Evolutionary conservation across 2,329 filamentous ascomycete genomes (phyloP).

Genomic region (Xylariaceae sp.): DNA sequence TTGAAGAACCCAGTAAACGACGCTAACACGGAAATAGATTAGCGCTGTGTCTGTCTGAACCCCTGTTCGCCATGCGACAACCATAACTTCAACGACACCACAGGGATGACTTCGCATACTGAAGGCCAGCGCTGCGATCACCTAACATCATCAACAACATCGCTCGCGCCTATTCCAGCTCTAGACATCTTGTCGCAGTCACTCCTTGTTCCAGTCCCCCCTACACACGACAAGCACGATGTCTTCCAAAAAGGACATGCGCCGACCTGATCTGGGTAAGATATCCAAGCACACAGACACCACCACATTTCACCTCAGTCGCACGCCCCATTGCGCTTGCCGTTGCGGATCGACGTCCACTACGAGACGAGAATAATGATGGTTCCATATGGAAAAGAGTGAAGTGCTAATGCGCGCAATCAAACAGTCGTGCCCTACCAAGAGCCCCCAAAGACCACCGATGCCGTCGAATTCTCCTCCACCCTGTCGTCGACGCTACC

Average conservation of each 20-base stretch:
- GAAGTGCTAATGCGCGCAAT: not conserved
- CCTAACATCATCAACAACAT: no score
- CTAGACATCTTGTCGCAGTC: no score
- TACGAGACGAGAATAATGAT: not conserved
- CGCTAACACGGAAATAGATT: no score
- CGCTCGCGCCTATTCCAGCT: no score
- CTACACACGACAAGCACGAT: constrained; percentile 28
- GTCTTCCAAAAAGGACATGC: constrained; percentile 72
- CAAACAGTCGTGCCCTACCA: constrained; percentile 79
- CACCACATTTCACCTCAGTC: not conserved
- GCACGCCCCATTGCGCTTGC: constrained; percentile 6
- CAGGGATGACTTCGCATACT: no score
- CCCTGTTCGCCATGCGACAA: no score
- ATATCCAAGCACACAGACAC: constrained; percentile 31
- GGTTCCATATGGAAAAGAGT: not conserved
- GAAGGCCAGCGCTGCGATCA: no score
- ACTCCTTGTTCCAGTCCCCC: no score
- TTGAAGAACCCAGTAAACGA: no score
- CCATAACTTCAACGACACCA: no score
- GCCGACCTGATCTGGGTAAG: constrained; percentile 68
- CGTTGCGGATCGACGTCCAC: not conserved
- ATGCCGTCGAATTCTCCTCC: constrained; percentile 66
- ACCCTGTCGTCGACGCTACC: constrained; percentile 74
- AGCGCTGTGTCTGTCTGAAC: no score
- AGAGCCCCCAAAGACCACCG: constrained; percentile 61